Percentiles rank a stretch among this genome's conserved stretches.
Evolutionary conservation across 2,329 filamentous ascomycete genomes (phyloP).

Genomic region (Tolypocladium amazonense): DNA sequence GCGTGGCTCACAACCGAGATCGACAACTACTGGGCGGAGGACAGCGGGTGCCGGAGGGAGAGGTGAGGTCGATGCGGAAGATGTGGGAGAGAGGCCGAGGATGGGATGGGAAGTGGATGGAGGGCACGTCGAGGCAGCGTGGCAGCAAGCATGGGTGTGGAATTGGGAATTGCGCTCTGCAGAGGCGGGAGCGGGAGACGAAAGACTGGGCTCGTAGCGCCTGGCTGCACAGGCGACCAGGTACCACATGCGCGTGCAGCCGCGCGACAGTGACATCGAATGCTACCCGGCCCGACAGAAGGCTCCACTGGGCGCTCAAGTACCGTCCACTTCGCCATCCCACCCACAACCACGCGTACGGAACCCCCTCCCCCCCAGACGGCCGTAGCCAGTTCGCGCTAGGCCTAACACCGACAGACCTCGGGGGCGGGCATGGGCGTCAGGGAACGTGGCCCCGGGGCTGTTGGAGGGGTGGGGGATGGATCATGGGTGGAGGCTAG

Average conservation of each 20-base stretch:
- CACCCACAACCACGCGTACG: background rate
- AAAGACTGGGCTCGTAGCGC: background rate
- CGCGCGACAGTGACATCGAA: background rate
- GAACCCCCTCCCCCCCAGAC: background rate
- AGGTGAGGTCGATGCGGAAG: background rate
- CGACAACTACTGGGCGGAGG: background rate
- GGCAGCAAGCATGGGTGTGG: background rate
- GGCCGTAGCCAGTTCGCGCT: constrained; percentile 2
- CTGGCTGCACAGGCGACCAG: background rate
- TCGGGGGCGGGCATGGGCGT: background rate
- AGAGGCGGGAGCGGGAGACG: background rate
- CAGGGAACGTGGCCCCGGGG: constrained; percentile 2
- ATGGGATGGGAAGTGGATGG: background rate
- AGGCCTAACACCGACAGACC: constrained; percentile 2
- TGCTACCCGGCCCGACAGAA: background rate
- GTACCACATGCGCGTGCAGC: background rate
- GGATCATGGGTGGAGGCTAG: background rate
- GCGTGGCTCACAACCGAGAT: background rate
- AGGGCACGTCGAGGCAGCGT: background rate
- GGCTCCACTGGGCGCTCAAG: background rate
- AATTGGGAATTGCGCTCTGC: background rate
- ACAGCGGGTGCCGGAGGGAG: background rate
- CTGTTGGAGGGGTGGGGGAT: background rate
- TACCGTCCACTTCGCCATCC: background rate
- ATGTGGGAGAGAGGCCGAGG: background rate